Evolutionary conservation across 257 asterid genomes (phyloP), one percentile per base, ranked within the genome.

Genomic region (Buddleja alternifolia): DNA sequence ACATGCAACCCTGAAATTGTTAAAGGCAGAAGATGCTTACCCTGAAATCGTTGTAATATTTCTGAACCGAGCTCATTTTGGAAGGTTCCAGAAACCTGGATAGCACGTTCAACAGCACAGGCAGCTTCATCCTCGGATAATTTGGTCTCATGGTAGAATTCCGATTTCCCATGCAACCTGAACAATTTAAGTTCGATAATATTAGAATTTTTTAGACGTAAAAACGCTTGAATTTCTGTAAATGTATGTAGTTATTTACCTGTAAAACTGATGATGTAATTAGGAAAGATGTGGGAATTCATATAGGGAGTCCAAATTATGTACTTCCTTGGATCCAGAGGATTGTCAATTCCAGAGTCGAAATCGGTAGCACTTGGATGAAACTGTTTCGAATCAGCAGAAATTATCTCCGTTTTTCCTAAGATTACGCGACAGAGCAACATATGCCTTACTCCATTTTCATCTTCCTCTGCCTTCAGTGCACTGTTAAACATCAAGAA

Each of bases 291-390:
- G 76, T 81, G 84, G n/a, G 87, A 66, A 51, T 82, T 82, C 79
- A 82, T 85, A 41, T 69, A 44, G 14, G 81, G 73, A 24, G 57
- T 70, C 87, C 89, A 83, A 47, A 85, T 68, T 0, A 73, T 73
- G 76, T 77, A 81, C 54, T 55, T 74, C 20, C n/a, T 76, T 14
- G 92, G 92, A 6, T 63, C 20, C 20, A 72, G 32, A 48, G 52
- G 77, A 77, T 79, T 67, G 32, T 81, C 89, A 42, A 83, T 61
- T 21, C 89, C 89, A 0, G 92, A 78, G 56, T 85, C 85, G 67
- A 74, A 83, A 1, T 81, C 40, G 32, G 61, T 16, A 20, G 75
- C 81, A 67, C 75, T 73, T 6, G 93, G 88, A 0, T 78, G 75
- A 25, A 34, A 70, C 37, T 84, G 88, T 19, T 20, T 19, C 4